phyloP scores from a whole-genome alignment of 1,139 yeast genomes.

The Kurtzmaniella natalensis region DNA sequence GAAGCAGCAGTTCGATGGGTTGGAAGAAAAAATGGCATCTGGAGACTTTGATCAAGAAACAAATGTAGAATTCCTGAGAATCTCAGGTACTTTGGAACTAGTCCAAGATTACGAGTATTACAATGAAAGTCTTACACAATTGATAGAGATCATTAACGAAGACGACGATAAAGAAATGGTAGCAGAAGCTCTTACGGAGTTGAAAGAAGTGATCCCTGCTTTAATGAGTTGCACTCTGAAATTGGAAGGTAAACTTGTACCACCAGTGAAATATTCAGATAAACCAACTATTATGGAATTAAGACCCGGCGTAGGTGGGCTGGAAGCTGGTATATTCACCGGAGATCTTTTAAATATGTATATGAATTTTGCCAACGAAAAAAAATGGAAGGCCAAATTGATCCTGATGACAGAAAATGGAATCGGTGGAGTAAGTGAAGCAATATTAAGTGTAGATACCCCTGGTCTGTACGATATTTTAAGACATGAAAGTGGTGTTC shows the following conservation, averaged over 20 bases:
- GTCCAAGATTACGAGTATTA: slow-evolving; percentile 45
- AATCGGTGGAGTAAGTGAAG: slow-evolving; percentile 55
- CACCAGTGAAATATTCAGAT: slow-evolving; percentile 74
- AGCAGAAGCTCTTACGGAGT: slow-evolving; percentile 24
- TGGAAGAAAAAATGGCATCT: slow-evolving; percentile 44
- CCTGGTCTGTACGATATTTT: slow-evolving; percentile 73
- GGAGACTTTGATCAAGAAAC: slow-evolving; percentile 52
- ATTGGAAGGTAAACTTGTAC: slow-evolving; percentile 59
- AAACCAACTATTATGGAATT: slow-evolving; percentile 78
- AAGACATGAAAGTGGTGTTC: slow-evolving; percentile 92
- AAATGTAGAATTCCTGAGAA: slow-evolving; percentile 53
- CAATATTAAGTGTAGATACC: slow-evolving; percentile 66
- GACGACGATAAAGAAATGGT: slow-evolving; percentile 30
- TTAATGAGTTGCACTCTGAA: slow-evolving; percentile 33
- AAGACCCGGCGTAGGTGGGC: slow-evolving; percentile 96
- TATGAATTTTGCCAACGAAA: slow-evolving; percentile 57
- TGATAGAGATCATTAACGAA: slow-evolving; percentile 28
- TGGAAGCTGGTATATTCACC: slow-evolving; percentile 86
- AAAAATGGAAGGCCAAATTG: slow-evolving; percentile 63
- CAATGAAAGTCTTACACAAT: slow-evolving; percentile 29
- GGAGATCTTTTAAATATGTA: slow-evolving; percentile 81
- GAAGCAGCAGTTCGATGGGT: slow-evolving; percentile 41
- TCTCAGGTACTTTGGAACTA: slow-evolving; percentile 50
- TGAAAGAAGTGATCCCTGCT: slow-evolving; percentile 27
- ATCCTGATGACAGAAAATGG: slow-evolving; percentile 54